phyloP scores from a whole-genome alignment of 176 grass and related monocot genomes.

The Triticum dicoccoides region DNA sequence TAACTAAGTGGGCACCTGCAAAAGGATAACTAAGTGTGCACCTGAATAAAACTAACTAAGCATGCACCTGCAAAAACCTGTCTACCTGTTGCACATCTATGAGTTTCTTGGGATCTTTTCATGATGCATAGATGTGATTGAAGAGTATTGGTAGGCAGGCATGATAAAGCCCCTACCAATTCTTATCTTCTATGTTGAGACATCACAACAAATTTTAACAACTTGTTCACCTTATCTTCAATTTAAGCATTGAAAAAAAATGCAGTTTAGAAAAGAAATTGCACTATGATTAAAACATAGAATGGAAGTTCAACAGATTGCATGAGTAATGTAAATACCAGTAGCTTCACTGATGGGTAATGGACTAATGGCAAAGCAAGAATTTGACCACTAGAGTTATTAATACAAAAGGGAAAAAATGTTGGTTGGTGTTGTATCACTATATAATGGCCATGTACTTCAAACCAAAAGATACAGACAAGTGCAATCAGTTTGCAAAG shows the following conservation, averaged over 20 bases:
- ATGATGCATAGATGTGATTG: background rate
- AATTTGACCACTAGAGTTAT: background rate
- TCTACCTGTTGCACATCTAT: background rate
- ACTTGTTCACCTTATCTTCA: background rate
- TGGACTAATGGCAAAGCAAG: background rate
- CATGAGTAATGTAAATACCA: background rate
- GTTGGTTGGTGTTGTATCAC: background rate
- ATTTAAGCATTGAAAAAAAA: background rate
- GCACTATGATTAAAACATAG: background rate
- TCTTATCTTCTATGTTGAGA: background rate
- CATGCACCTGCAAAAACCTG: background rate
- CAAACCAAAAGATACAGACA: background rate
- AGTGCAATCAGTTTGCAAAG: background rate
- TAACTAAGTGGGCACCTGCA: background rate
- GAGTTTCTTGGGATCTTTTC: background rate
- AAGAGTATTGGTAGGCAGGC: background rate
- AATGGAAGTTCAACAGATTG: background rate
- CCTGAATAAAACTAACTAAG: background rate
- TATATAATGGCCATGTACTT: background rate
- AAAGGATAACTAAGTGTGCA: background rate
- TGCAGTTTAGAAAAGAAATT: slow-evolving; percentile 3
- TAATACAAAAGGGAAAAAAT: background rate
- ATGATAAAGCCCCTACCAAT: background rate
- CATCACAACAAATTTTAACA: background rate
- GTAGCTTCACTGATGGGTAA: background rate